phyloP scores from a whole-genome alignment of 2,329 filamentous ascomycete species.

The Aureobasidium sp. region DNA sequence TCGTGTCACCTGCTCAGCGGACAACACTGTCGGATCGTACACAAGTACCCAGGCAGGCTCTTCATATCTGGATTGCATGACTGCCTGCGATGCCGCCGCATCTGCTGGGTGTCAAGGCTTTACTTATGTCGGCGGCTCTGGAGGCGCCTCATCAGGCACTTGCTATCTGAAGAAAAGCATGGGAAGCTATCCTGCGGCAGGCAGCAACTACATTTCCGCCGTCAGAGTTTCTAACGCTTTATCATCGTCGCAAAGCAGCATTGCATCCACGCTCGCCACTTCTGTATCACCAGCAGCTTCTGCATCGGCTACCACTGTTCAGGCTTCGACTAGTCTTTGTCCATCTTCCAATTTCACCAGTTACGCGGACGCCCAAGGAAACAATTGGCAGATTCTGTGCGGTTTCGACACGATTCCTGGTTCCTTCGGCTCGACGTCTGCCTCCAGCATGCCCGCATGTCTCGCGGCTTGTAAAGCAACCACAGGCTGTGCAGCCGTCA shows the following conservation, averaged over 20 bases:
- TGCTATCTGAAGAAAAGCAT: slow-evolving; percentile 22
- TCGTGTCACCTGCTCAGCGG: slow-evolving; percentile 15
- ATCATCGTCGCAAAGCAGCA: slow-evolving; percentile 17
- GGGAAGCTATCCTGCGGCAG: slow-evolving; percentile 13
- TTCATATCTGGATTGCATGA: slow-evolving; percentile 20
- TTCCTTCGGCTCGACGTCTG: neutral
- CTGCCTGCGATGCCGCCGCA: slow-evolving; percentile 14
- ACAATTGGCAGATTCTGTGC: slow-evolving; percentile 7
- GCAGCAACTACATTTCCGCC: slow-evolving; percentile 15
- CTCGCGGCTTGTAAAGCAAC: slow-evolving; percentile 13
- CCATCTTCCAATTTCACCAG: slow-evolving; percentile 2
- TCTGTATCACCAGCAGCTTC: slow-evolving; percentile 16
- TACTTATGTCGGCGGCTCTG: slow-evolving; percentile 20
- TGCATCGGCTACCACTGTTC: neutral
- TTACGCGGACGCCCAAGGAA: neutral
- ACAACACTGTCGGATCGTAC: slow-evolving; percentile 15
- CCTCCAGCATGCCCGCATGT: neutral
- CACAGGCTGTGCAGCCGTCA: slow-evolving; percentile 4
- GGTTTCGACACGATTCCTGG: slow-evolving; percentile 8
- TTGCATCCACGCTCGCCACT: neutral
- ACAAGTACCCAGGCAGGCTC: slow-evolving; percentile 13
- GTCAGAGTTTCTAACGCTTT: neutral
- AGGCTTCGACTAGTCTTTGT: neutral
- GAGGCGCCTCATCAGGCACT: slow-evolving; percentile 18
- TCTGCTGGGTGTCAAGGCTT: slow-evolving; percentile 18